These are phyloP conservation scores for Xylariales sp. DNA, from an alignment of 2,329 filamentous ascomycete species.

Conservation along the genomic window DNA sequence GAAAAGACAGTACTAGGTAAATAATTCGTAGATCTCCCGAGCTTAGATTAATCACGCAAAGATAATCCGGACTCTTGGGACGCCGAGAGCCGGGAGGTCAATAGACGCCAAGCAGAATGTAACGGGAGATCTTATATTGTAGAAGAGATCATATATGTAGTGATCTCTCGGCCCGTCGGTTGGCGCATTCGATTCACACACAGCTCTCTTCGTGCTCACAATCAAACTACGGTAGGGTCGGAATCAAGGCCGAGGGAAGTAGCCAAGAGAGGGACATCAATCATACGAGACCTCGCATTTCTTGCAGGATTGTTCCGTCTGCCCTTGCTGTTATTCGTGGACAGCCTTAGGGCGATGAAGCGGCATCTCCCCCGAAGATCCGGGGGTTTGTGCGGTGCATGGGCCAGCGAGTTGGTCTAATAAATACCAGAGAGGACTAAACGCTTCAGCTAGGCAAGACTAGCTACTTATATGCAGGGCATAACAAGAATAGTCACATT, in stretches of 20 bases:
- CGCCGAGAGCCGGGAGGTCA: slow-evolving; percentile 12
- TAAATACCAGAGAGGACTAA: not conserved
- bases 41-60: slow-evolving; percentile 4
- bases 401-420: not conserved
- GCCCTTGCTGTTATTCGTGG: not conserved
- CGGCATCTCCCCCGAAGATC: slow-evolving; percentile 35
- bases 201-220: not conserved
- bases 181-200: not conserved
- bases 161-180: not conserved
- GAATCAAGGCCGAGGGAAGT: not conserved
- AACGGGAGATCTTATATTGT: not conserved
- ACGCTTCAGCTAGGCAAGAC: not conserved
- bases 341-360: not conserved
- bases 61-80: slow-evolving; percentile 21
- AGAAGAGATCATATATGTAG: slow-evolving; percentile 3
- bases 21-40: slow-evolving; percentile 18
- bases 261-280: slow-evolving; percentile 1
- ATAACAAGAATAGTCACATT: slow-evolving; percentile 12
- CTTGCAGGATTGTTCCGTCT: not conserved
- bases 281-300: not conserved
- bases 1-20: not conserved
- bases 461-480: not conserved
- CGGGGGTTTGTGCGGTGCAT: slow-evolving; percentile 9
- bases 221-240: not conserved
- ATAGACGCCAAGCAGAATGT: not conserved